A percentile compares a stretch with the other conserved stretches of the same genome.
phyloP scores from a whole-genome alignment of 805 yeast genomes.

The Lachancea nothofagi region DNA sequence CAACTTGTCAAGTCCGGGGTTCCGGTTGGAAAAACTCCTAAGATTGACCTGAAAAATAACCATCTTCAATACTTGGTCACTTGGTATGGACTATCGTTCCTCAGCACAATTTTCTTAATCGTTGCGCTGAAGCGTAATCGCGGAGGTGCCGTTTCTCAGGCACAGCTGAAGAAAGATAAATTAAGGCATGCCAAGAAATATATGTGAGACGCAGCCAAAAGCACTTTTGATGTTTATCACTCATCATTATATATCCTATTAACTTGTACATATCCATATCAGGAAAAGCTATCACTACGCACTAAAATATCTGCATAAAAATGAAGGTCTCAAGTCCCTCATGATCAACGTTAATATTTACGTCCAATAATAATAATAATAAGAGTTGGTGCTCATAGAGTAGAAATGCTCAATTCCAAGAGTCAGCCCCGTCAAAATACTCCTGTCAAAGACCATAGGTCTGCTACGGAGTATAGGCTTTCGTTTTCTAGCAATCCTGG shows the following conservation, averaged over 20 bases:
- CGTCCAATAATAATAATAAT: no score
- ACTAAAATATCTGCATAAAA: background rate
- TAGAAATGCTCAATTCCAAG: constrained; percentile 3
- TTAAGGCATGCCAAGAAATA: constrained; percentile 43
- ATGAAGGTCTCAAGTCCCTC: background rate
- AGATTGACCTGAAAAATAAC: constrained; percentile 75
- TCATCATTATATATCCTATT: no score
- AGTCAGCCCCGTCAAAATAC: constrained; percentile 2
- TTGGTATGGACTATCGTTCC: constrained; percentile 84
- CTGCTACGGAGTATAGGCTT: constrained; percentile 35
- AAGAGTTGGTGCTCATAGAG: no score
- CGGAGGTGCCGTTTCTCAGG: constrained; percentile 28
- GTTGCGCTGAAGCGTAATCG: constrained; percentile 43
- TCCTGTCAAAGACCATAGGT: constrained; percentile 15
- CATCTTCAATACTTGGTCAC: constrained; percentile 90
- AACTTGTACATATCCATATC: constrained; percentile 1
- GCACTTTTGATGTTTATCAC: no score
- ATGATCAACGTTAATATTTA: background rate
- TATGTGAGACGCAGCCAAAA: constrained; percentile 21
- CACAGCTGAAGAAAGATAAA: constrained; percentile 37
- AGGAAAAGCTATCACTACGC: background rate
- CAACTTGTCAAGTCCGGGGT: constrained; percentile 78
- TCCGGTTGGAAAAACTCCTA: constrained; percentile 82
- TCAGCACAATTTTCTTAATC: constrained; percentile 62
- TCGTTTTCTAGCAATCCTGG: constrained; percentile 37